Evolutionary conservation across 345 rosid genomes (phyloP).

Genomic region (Eucalyptus fibrosa): DNA sequence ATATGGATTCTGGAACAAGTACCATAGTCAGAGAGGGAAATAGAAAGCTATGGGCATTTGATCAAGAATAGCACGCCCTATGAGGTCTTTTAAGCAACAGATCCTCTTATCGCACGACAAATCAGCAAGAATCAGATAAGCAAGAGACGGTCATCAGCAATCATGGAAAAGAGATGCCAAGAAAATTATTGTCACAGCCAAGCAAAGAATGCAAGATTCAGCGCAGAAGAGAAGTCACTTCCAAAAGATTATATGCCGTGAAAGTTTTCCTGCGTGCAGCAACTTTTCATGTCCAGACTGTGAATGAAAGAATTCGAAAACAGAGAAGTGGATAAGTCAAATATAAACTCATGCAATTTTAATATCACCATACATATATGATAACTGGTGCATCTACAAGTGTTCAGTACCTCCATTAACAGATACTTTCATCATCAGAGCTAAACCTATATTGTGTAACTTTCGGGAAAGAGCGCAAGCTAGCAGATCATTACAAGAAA

Average conservation of each 20-base stretch:
- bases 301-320: background rate
- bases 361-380: background rate
- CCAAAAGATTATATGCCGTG: background rate
- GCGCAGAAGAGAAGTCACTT: background rate
- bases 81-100: background rate
- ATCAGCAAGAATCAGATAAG: background rate
- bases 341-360: background rate
- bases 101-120: background rate
- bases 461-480: too few species aligned
- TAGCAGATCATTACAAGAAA: too few species aligned
- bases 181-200: background rate
- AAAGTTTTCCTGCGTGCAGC: background rate
- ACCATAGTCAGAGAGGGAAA: background rate
- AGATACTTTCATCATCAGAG: background rate
- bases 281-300: background rate
- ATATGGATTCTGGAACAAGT: conserved; percentile 55
- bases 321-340: too few species aligned
- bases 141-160: background rate
- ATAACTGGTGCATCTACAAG: background rate
- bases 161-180: background rate
- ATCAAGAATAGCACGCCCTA: background rate
- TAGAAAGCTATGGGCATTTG: background rate
- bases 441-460: background rate
- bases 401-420: background rate
- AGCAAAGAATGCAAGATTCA: background rate